These are phyloP conservation scores for Scedosporium apiospermum DNA, from an alignment of 2,329 filamentous ascomycete species.

Conservation along the genomic window DNA sequence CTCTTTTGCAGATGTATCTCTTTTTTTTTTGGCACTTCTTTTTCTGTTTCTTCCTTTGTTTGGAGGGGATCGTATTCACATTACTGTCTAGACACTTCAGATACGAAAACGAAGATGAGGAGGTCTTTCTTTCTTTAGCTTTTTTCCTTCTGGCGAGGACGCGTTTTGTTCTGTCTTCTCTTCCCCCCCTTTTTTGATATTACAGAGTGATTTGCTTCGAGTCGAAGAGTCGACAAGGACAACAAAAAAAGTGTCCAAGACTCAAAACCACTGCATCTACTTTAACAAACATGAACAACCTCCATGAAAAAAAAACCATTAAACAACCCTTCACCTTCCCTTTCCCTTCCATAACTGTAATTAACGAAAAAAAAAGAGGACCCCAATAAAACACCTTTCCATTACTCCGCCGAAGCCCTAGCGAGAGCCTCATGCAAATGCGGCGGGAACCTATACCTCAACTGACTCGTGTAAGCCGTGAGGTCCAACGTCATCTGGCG, in stretches of 20 bases:
- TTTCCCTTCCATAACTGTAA: not conserved
- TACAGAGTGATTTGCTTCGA: not conserved
- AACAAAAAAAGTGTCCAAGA: too few species aligned
- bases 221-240: too few species aligned
- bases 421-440: constrained; percentile 83
- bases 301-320: too few species aligned
- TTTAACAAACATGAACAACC: too few species aligned
- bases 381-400: constrained; percentile 8
- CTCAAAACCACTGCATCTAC: too few species aligned
- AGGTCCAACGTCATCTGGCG: constrained; percentile 78
- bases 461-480: constrained; percentile 87
- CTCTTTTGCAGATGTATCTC: not conserved
- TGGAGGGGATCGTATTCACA: too few species aligned
- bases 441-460: constrained; percentile 82
- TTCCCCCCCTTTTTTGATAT: not conserved
- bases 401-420: constrained; percentile 60
- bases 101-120: not conserved
- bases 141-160: not conserved
- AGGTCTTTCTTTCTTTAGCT: not conserved
- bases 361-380: not conserved
- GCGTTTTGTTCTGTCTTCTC: not conserved
- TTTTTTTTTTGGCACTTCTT: too few species aligned
- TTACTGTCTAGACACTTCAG: not conserved
- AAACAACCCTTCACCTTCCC: not conserved
- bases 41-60: too few species aligned